Evolutionary conservation across 352 stramenopile genomes (phyloP).

Genomic region (Pilasporangium apinafurcum): DNA sequence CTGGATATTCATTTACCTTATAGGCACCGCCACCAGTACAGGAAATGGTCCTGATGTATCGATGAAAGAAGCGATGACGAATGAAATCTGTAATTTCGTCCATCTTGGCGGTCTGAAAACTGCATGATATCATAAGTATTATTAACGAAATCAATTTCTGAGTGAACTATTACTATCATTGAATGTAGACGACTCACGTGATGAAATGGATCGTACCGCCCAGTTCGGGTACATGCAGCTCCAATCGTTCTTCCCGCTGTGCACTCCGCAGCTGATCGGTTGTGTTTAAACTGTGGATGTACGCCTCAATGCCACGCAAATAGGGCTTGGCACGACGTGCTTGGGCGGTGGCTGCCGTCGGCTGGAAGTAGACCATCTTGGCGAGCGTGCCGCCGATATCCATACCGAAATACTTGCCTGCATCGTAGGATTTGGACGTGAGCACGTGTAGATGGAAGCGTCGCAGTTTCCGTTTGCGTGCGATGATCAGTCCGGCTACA

Average conservation of each 20-base stretch:
- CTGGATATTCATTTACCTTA: conserved; percentile 54
- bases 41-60: conserved; percentile 86
- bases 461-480: conserved; percentile 60
- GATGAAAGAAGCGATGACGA: conserved; percentile 78
- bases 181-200: conserved; percentile 19
- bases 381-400: conserved; percentile 91
- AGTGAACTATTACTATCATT: background rate
- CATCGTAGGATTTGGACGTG: conserved; percentile 59
- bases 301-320: conserved; percentile 44
- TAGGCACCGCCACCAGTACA: conserved; percentile 95
- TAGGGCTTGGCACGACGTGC: conserved; percentile 10
- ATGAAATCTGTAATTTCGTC: conserved; percentile 66
- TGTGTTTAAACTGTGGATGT: conserved; percentile 35
- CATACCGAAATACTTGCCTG: conserved; percentile 80
- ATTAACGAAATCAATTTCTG: no score
- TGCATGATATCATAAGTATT: no score
- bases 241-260: conserved; percentile 47
- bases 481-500: conserved; percentile 58
- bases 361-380: conserved; percentile 94
- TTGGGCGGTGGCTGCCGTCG: conserved; percentile 19
- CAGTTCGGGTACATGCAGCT: conserved; percentile 66
- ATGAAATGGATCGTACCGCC: conserved; percentile 95
- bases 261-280: conserved; percentile 25
- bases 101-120: conserved; percentile 68
- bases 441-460: conserved; percentile 69